These are phyloP conservation scores for Ganoderma meredithae DNA, from an alignment of 1,284 basidiomycete genomes.

Conservation along the genomic window DNA sequence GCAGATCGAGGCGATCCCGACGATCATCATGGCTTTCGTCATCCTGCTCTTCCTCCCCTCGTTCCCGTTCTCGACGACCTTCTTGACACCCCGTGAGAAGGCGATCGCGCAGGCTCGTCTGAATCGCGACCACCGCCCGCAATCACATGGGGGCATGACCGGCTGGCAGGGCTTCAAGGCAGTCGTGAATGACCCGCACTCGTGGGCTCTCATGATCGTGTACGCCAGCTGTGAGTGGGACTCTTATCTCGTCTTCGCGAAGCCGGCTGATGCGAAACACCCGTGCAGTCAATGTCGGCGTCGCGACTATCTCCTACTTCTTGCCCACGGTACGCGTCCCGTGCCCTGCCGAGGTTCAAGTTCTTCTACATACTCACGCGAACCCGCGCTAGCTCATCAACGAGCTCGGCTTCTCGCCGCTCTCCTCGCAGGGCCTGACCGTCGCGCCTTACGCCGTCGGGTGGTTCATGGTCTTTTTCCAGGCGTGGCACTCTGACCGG, in stretches of 20 bases:
- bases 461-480: constrained; percentile 60
- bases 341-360: too few species aligned
- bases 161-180: constrained; percentile 62
- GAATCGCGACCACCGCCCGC: constrained; percentile 60
- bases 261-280: neutral
- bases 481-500: constrained; percentile 60
- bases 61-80: constrained; percentile 47
- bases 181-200: constrained; percentile 53
- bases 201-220: constrained; percentile 58
- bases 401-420: constrained; percentile 58
- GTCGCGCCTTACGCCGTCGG: constrained; percentile 62
- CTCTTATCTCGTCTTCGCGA: neutral
- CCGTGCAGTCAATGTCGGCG: constrained; percentile 59
- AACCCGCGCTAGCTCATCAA: constrained; percentile 52
- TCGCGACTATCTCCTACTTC: constrained; percentile 63
- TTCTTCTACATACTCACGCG: neutral
- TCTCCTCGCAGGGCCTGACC: constrained; percentile 62
- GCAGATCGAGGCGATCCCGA: constrained; percentile 62
- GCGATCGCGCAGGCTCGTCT: constrained; percentile 63
- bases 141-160: constrained; percentile 62
- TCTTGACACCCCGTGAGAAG: constrained; percentile 52
- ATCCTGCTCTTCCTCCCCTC: constrained; percentile 56
- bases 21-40: constrained; percentile 53
- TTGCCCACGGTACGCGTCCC: constrained; percentile 53
- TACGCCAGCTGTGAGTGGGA: constrained; percentile 57